These are phyloP conservation scores for Sporothrix humicola DNA, from an alignment of 2,329 filamentous ascomycete species.

Conservation along the genomic window DNA sequence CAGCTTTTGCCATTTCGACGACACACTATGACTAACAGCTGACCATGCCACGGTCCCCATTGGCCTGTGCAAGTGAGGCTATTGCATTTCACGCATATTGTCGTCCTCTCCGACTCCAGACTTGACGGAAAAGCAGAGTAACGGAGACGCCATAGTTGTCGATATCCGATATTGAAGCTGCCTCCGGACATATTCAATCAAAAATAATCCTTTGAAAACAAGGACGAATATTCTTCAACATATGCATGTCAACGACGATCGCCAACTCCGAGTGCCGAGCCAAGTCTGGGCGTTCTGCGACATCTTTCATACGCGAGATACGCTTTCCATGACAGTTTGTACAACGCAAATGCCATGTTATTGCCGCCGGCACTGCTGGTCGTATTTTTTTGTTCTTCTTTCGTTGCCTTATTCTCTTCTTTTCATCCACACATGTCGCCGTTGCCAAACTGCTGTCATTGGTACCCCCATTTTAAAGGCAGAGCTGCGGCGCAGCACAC, in stretches of 20 bases:
- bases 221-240: background rate
- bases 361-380: background rate
- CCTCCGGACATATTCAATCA: background rate
- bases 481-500: slow-evolving; percentile 17
- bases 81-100: background rate
- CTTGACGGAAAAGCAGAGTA: background rate
- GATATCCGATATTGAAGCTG: slow-evolving; percentile 26
- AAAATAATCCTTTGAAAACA: background rate
- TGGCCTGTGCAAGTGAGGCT: background rate
- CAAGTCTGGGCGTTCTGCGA: background rate
- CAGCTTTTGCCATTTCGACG: background rate
- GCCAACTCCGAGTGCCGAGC: background rate
- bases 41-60: background rate
- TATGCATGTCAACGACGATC: background rate
- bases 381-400: background rate
- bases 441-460: background rate
- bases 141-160: background rate
- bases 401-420: background rate
- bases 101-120: background rate
- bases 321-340: background rate
- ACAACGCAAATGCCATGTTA: background rate
- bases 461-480: background rate
- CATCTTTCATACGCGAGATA: slow-evolving; percentile 1
- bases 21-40: slow-evolving; percentile 21
- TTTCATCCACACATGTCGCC: background rate